These are phyloP conservation scores for Barnettozyma californica DNA, from an alignment of 805 yeast genomes.

Conservation along the genomic window DNA sequence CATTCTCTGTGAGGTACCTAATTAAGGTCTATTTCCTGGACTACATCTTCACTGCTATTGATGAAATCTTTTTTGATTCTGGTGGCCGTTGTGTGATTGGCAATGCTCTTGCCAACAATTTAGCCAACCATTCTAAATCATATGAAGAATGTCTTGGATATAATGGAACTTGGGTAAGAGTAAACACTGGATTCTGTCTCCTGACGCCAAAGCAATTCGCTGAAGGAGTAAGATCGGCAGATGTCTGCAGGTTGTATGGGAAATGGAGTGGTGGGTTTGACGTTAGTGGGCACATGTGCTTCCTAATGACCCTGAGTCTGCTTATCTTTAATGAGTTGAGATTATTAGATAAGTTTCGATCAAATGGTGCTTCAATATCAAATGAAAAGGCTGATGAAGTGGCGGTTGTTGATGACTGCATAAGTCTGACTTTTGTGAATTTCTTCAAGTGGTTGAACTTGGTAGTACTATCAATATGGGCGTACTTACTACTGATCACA, in stretches of 20 bases:
- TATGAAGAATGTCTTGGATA: conserved; percentile 11
- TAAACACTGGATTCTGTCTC: conserved; percentile 12
- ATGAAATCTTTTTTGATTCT: conserved; percentile 27
- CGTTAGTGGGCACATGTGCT: conserved; percentile 48
- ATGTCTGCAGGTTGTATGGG: conserved; percentile 29
- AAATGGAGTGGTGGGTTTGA: conserved; percentile 48
- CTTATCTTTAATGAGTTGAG: conserved; percentile 34
- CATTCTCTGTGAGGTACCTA: conserved; percentile 22
- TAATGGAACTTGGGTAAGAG: conserved; percentile 20
- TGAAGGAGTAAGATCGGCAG: conserved; percentile 25
- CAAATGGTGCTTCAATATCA: neutral
- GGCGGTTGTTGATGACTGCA: conserved; percentile 3
- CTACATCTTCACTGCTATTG: conserved; percentile 27
- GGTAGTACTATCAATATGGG: conserved; percentile 40
- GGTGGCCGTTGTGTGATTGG: conserved; percentile 30
- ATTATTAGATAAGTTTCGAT: conserved; percentile 8
- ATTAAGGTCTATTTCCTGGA: conserved; percentile 23
- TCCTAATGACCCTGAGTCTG: conserved; percentile 38
- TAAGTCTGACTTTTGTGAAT: conserved; percentile 6
- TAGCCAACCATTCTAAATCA: conserved; percentile 3
- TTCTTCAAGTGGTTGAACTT: conserved; percentile 14
- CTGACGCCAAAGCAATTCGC: conserved; percentile 12
- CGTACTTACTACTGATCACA: conserved; percentile 60
- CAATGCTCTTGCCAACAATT: conserved; percentile 8
- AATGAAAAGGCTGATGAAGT: neutral